Evolutionary conservation across 108 stramenopile species (phyloP).

Genomic region (Conticribra weissflogii): DNA sequence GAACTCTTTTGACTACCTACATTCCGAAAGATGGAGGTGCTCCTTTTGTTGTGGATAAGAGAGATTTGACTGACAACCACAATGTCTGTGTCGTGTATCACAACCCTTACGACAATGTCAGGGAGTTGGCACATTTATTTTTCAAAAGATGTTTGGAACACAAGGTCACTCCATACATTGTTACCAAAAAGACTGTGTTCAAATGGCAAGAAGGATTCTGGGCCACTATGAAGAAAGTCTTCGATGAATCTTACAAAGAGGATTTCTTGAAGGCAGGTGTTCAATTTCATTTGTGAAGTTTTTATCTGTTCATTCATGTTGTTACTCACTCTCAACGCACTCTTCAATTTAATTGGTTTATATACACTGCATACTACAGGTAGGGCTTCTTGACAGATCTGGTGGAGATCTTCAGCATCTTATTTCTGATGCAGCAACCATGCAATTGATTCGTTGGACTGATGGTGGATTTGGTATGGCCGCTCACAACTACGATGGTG

Average conservation of each 20-base stretch:
- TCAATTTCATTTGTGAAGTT: too few species aligned
- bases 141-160: constrained; percentile 90
- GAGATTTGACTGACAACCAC: constrained; percentile 91
- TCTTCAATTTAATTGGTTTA: too few species aligned
- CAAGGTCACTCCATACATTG: constrained; percentile 94
- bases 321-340: too few species aligned
- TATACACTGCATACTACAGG: constrained; percentile 21
- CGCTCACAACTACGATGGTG: constrained; percentile 98
- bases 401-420: constrained; percentile 94
- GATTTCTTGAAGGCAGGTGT: constrained; percentile 62
- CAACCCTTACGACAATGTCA: constrained; percentile 97
- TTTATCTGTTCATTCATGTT: too few species aligned
- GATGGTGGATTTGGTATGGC: constrained; percentile 98
- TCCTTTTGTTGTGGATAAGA: constrained; percentile 92
- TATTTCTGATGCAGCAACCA: constrained; percentile 97
- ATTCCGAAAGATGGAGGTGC: constrained; percentile 85
- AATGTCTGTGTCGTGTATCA: constrained; percentile 97
- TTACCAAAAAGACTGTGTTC: constrained; percentile 99
- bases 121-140: constrained; percentile 92
- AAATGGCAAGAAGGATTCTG: constrained; percentile 99
- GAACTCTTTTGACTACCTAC: constrained; percentile 91
- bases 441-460: constrained; percentile 98
- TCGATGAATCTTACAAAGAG: constrained; percentile 91
- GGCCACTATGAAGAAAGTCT: constrained; percentile 92
- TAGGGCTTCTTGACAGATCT: constrained; percentile 87